A percentile compares a stretch with the other conserved stretches of the same genome.
phyloP scores from a whole-genome alignment of 176 grass and related monocot genomes.

The Lolium rigidum region DNA sequence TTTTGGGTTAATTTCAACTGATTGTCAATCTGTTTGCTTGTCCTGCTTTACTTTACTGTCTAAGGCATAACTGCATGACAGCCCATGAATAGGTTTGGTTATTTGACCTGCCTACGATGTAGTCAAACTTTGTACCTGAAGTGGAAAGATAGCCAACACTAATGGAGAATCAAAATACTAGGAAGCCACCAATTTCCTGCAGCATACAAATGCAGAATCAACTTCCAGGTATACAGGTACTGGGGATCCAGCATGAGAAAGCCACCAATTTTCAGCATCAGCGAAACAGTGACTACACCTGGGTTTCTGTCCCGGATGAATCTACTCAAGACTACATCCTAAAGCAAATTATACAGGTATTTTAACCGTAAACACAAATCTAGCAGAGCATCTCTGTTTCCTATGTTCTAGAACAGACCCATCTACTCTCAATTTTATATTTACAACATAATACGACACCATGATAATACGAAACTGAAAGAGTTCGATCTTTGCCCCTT shows the following conservation, averaged over 20 bases:
- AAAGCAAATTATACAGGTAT: background rate
- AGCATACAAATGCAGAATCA: background rate
- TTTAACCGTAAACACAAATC: slow-evolving; percentile 16
- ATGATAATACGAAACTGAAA: background rate
- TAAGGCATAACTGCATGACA: background rate
- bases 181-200: slow-evolving; percentile 15
- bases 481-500: background rate
- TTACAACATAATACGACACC: background rate
- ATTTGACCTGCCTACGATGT: background rate
- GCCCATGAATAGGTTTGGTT: slow-evolving; percentile 11
- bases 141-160: slow-evolving; percentile 46
- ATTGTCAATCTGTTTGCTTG: background rate
- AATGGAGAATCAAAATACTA: slow-evolving; percentile 46
- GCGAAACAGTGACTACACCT: background rate
- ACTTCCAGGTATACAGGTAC: background rate
- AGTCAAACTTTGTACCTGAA: slow-evolving; percentile 32
- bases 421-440: background rate
- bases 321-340: background rate
- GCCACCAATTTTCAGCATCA: background rate
- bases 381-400: background rate
- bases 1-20: slow-evolving; percentile 21
- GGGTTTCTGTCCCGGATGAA: background rate
- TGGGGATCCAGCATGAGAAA: background rate
- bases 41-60: too few relatives aligned
- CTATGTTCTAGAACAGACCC: slow-evolving; percentile 1